These are phyloP conservation scores for Tilletia indica DNA, from an alignment of 1,284 basidiomycete genomes.

Conservation along the genomic window DNA sequence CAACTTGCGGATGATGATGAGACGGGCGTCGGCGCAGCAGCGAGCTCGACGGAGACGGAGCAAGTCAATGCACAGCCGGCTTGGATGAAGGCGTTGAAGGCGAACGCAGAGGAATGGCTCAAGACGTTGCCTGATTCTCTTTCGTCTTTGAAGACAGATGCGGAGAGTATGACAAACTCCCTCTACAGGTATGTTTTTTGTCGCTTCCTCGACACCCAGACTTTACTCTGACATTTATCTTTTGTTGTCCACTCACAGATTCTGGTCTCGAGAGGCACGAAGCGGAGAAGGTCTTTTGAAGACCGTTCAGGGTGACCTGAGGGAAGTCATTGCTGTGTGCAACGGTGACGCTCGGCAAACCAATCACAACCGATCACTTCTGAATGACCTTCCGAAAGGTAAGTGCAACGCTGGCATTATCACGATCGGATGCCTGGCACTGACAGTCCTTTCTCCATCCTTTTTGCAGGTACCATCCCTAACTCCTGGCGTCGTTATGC, in stretches of 20 bases:
- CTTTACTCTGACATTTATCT: not conserved
- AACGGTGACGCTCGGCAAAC: conserved; percentile 42
- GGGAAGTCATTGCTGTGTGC: conserved; percentile 41
- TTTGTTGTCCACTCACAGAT: conserved; percentile 22
- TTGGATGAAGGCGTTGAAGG: conserved; percentile 48
- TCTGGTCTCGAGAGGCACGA: conserved; percentile 53
- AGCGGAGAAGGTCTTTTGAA: conserved; percentile 36
- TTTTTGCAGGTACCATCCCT: conserved; percentile 32
- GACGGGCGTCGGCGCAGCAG: conserved; percentile 21
- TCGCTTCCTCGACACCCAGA: too few species aligned
- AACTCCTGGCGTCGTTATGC: conserved; percentile 40
- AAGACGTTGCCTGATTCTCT: conserved; percentile 6
- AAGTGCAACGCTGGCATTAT: not conserved
- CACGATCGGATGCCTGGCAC: not conserved
- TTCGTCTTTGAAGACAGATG: not conserved
- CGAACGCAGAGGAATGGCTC: conserved; percentile 42
- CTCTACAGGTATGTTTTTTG: not conserved
- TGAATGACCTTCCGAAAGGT: conserved; percentile 43
- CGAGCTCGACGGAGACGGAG: conserved; percentile 4
- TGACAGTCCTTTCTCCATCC: not conserved
- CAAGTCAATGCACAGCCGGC: conserved; percentile 33
- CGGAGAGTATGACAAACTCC: conserved; percentile 16
- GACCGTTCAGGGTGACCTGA: conserved; percentile 39
- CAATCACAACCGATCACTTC: conserved; percentile 43
- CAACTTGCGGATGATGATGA: conserved; percentile 49